Evolutionary conservation across 345 rosid species (phyloP).

Genomic region (Lepidium aucheri): DNA sequence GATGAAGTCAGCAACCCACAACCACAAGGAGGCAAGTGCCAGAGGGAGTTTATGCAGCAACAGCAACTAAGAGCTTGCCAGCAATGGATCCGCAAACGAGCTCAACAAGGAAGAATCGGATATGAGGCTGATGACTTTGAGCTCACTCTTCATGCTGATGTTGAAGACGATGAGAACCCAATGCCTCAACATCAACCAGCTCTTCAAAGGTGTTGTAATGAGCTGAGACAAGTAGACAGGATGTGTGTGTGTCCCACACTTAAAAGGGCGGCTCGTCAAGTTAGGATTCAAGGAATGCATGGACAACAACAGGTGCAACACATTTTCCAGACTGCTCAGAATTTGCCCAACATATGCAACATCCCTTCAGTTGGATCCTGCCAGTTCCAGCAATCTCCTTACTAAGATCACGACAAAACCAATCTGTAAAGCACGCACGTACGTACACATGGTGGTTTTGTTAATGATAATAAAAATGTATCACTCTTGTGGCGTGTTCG

Average conservation of each 20-base stretch:
- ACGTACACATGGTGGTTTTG: not conserved
- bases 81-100: conserved; percentile 14
- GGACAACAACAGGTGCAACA: conserved; percentile 4
- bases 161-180: conserved; percentile 5
- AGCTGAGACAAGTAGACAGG: not conserved
- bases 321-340: conserved; percentile 4
- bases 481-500: not conserved
- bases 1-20: not conserved
- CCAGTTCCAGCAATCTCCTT: conserved; percentile 9
- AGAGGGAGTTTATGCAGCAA: conserved; percentile 21
- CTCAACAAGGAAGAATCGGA: conserved; percentile 14
- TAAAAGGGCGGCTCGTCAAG: not conserved
- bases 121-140: conserved; percentile 13
- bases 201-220: conserved; percentile 9
- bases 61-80: conserved; percentile 33
- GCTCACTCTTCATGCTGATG: not conserved
- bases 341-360: conserved; percentile 3
- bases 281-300: not conserved
- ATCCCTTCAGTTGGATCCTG: conserved; percentile 9
- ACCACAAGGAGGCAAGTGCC: conserved; percentile 19
- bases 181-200: not conserved
- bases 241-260: conserved; percentile 15
- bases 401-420: not conserved
- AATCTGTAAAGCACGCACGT: not conserved
- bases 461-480: not conserved